Percentiles rank a stretch among this genome's conserved stretches.
Conservation (phyloP, 768 basidiomycete genomes). For the Daedalea quercina region DNA sequence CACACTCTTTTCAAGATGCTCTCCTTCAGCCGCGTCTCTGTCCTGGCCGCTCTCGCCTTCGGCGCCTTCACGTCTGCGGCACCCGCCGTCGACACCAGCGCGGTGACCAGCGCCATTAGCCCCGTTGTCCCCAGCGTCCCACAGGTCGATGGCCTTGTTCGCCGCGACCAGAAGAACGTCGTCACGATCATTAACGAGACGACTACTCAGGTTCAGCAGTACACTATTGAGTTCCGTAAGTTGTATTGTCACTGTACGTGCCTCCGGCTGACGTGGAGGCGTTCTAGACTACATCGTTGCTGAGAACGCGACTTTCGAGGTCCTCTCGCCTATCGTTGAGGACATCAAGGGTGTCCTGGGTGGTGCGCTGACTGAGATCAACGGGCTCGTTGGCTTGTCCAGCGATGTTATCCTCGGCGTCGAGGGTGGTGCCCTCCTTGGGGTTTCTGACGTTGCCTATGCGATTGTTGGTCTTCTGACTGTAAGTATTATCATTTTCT, state of each 20-base stretch:
- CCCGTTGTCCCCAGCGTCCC: background rate
- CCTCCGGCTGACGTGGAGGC: background rate
- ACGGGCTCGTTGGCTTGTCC: slow-evolving; percentile 21
- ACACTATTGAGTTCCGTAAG: slow-evolving; percentile 23
- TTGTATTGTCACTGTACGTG: background rate
- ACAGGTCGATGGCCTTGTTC: slow-evolving; percentile 10
- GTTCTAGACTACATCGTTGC: slow-evolving; percentile 19
- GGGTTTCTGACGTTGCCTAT: slow-evolving; percentile 20
- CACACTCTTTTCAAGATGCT: slow-evolving; percentile 25
- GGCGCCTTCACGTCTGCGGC: slow-evolving; percentile 14
- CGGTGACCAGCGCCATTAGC: background rate
- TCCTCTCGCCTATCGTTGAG: slow-evolving; percentile 16
- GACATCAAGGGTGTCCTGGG: slow-evolving; percentile 20
- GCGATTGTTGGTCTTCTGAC: slow-evolving; percentile 18
- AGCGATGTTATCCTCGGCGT: slow-evolving; percentile 20
- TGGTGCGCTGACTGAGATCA: slow-evolving; percentile 17
- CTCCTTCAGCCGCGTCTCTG: slow-evolving; percentile 26
- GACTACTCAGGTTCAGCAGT: slow-evolving; percentile 8
- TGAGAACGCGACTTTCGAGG: slow-evolving; percentile 18
- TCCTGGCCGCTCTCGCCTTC: slow-evolving; percentile 20
- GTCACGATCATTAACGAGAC: slow-evolving; percentile 22
- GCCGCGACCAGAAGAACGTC: slow-evolving; percentile 15
- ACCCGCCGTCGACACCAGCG: slow-evolving; percentile 6
- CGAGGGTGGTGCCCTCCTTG: slow-evolving; percentile 17
- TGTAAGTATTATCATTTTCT: slow-evolving; percentile 11